These are phyloP conservation scores for Brassica nigra DNA, from an alignment of 345 rosid genomes.

Conservation along the genomic window DNA sequence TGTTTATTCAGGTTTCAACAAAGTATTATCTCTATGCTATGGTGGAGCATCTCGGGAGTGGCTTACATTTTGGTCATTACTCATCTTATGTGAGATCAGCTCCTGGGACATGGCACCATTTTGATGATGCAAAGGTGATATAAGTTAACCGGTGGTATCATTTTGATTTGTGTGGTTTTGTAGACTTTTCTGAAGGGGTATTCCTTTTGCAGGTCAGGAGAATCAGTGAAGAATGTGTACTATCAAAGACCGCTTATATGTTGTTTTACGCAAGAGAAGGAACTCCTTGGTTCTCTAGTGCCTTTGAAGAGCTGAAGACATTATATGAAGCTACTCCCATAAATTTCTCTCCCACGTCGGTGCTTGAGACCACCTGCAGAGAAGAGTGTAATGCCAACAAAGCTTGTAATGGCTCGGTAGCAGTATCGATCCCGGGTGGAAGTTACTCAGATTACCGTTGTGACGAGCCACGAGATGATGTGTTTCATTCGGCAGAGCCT, in stretches of 20 bases:
- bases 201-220: slow-evolving; percentile 55
- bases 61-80: slow-evolving; percentile 74
- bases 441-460: slow-evolving; percentile 17
- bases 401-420: slow-evolving; percentile 29
- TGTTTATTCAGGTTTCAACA: slow-evolving; percentile 49
- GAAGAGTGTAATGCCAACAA: slow-evolving; percentile 23
- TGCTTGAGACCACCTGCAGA: slow-evolving; percentile 53
- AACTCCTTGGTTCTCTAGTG: slow-evolving; percentile 76
- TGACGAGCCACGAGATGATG: slow-evolving; percentile 31
- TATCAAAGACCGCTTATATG: slow-evolving; percentile 75
- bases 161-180: slow-evolving; percentile 3
- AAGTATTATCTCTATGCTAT: slow-evolving; percentile 70
- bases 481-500: slow-evolving; percentile 5
- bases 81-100: slow-evolving; percentile 67
- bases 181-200: not conserved
- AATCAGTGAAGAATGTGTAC: slow-evolving; percentile 54
- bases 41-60: slow-evolving; percentile 72
- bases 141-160: not conserved
- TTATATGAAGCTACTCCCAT: slow-evolving; percentile 26
- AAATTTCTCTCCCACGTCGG: slow-evolving; percentile 70
- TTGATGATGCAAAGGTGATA: slow-evolving; percentile 71
- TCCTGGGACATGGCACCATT: slow-evolving; percentile 70
- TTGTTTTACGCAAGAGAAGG: slow-evolving; percentile 78
- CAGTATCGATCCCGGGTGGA: slow-evolving; percentile 7
- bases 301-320: slow-evolving; percentile 49